Evolutionary conservation across 208 protist species (phyloP).

Genomic region (Phytomonas sp.): DNA sequence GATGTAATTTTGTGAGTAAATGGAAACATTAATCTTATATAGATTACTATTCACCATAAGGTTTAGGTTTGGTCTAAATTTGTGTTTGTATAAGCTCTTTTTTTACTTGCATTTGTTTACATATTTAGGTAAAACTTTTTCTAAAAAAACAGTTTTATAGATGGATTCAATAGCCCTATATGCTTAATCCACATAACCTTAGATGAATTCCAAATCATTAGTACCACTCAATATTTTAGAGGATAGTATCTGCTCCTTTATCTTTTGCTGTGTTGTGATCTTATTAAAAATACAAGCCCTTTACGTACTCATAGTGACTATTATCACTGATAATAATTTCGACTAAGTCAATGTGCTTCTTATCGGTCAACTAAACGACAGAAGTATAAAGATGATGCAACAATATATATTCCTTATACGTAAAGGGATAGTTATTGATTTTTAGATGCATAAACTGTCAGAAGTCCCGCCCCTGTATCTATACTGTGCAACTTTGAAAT

Average conservation of each 20-base stretch:
- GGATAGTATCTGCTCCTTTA: neutral
- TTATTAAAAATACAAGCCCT: neutral
- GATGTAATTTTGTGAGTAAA: neutral
- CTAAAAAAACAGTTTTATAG: neutral
- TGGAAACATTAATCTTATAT: neutral
- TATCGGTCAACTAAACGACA: neutral
- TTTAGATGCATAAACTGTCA: neutral
- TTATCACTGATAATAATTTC: neutral
- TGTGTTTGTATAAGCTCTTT: neutral
- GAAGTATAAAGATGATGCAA: neutral
- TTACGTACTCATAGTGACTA: neutral
- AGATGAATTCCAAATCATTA: neutral
- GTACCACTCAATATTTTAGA: neutral
- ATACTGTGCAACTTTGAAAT: neutral
- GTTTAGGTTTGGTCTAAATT: neutral
- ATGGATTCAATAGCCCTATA: neutral
- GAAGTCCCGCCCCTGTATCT: neutral
- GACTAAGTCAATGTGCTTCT: neutral
- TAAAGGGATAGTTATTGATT: neutral
- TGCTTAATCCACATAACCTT: neutral
- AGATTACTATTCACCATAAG: neutral
- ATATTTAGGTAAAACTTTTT: neutral
- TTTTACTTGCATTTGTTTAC: neutral
- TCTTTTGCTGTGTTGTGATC: neutral
- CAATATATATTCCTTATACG: neutral